Conservation (phyloP, 2,329 filamentous ascomycete species). For the Raffaelea arxii region DNA sequence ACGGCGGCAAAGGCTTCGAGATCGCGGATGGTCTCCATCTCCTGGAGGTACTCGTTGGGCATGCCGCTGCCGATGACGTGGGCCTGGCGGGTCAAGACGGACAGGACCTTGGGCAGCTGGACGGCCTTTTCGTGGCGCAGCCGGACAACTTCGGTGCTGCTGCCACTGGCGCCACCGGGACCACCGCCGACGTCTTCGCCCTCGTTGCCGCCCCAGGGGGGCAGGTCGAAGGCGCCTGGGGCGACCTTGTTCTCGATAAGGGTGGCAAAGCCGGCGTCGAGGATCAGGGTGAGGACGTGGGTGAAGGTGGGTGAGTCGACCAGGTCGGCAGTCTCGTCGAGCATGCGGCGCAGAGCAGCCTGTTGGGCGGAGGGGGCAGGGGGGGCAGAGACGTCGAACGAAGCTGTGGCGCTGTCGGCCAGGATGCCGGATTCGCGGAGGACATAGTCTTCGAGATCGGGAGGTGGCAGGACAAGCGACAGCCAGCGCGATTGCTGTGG, state of each 20-base stretch:
- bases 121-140: slow-evolving; percentile 49
- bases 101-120: slow-evolving; percentile 77
- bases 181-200: too few species aligned
- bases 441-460: slow-evolving; percentile 70
- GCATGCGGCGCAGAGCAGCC: slow-evolving; percentile 62
- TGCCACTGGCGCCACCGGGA: too few species aligned
- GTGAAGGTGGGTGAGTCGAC: slow-evolving; percentile 89
- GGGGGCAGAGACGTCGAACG: slow-evolving; percentile 17
- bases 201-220: slow-evolving; percentile 17
- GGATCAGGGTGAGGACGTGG: slow-evolving; percentile 73
- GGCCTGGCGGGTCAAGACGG: slow-evolving; percentile 82
- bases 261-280: slow-evolving; percentile 78
- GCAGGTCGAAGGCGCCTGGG: slow-evolving; percentile 64
- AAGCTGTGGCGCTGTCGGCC: slow-evolving; percentile 35
- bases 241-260: slow-evolving; percentile 77
- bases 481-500: slow-evolving; percentile 52
- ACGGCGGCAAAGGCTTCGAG: slow-evolving; percentile 79
- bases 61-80: slow-evolving; percentile 76
- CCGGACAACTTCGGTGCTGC: slow-evolving; percentile 38
- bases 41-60: slow-evolving; percentile 60
- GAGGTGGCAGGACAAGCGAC: slow-evolving; percentile 69
- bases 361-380: slow-evolving; percentile 27
- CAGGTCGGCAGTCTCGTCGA: slow-evolving; percentile 93
- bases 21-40: slow-evolving; percentile 67
- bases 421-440: slow-evolving; percentile 77